A percentile compares a stretch with the other conserved stretches of the same genome.
Conservation (phyloP, 2,329 filamentous ascomycete genomes). For the Aspergillus puulaauensis region DNA sequence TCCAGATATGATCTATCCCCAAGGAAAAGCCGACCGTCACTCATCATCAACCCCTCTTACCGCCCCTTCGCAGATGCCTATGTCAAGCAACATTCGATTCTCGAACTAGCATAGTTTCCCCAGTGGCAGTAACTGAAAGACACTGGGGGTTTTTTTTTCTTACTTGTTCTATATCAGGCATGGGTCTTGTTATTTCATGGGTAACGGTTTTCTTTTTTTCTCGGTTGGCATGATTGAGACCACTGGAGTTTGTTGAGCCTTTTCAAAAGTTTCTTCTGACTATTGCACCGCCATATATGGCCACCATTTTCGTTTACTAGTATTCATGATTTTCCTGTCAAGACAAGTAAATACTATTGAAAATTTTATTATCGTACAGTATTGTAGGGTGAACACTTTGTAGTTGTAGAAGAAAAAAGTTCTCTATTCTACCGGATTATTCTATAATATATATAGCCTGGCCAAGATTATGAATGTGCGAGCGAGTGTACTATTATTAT, state of each 20-base stretch:
- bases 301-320: background rate
- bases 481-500: too few species aligned
- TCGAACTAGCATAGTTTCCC: slow-evolving; percentile 9
- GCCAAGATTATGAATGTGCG: too few species aligned
- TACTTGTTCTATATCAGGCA: background rate
- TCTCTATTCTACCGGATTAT: too few species aligned
- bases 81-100: background rate
- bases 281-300: slow-evolving; percentile 9
- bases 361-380: background rate
- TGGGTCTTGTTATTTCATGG: slow-evolving; percentile 10
- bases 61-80: slow-evolving; percentile 3
- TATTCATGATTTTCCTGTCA: background rate
- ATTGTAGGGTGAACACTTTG: background rate
- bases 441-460: too few species aligned
- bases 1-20: background rate
- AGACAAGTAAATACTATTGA: background rate
- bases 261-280: slow-evolving; percentile 16
- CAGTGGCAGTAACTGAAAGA: slow-evolving; percentile 8
- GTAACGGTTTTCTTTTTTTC: slow-evolving; percentile 12
- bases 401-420: too few species aligned
- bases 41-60: slow-evolving; percentile 13
- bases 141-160: slow-evolving; percentile 3
- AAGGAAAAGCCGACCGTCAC: slow-evolving; percentile 10
- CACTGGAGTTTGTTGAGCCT: slow-evolving; percentile 15
- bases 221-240: slow-evolving; percentile 20